phyloP scores from a whole-genome alignment of 495 filamentous ascomycete genomes.

The Usnea hakonensis region DNA sequence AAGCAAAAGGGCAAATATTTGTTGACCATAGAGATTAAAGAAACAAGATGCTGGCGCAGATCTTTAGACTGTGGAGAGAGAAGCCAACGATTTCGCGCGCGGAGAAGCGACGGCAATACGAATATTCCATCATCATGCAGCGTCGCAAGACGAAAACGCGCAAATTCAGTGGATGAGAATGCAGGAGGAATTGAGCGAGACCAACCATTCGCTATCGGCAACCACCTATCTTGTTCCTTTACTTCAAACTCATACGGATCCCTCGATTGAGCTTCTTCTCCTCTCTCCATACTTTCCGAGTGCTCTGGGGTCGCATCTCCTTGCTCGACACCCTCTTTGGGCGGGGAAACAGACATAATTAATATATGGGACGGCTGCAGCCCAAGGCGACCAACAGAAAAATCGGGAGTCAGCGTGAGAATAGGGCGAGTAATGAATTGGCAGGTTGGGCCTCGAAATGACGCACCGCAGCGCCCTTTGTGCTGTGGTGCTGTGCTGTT shows the following conservation, averaged over 20 bases:
- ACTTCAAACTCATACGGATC: constrained; percentile 93
- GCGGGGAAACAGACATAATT: constrained; percentile 92
- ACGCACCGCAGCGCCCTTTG: constrained; percentile 6
- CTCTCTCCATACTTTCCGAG: constrained; percentile 59
- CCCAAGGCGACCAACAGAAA: constrained; percentile 16
- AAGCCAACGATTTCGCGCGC: constrained; percentile 27
- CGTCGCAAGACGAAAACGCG: constrained; percentile 38
- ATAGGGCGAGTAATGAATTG: constrained; percentile 17
- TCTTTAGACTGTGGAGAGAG: constrained; percentile 30
- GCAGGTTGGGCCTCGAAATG: constrained; percentile 8
- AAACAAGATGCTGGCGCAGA: constrained; percentile 33
- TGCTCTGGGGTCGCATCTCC: constrained; percentile 87
- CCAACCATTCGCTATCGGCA: constrained; percentile 99
- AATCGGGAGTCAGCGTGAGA: constrained; percentile 7
- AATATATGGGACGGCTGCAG: constrained; percentile 24
- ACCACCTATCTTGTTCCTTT: constrained; percentile 99
- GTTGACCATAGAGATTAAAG: constrained; percentile 32
- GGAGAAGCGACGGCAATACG: constrained; percentile 44
- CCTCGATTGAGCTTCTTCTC: constrained; percentile 54
- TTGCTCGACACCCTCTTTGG: constrained; percentile 87
- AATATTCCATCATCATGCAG: constrained; percentile 34
- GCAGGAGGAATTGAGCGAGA: constrained; percentile 48
- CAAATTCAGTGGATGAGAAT: constrained; percentile 48
- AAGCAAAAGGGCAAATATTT: constrained; percentile 27
- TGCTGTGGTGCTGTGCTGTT: constrained; percentile 13